Base-by-base conservation (phyloP, 2,329 filamentous ascomycete species). In the Cytospora paraplurivora region DNA sequence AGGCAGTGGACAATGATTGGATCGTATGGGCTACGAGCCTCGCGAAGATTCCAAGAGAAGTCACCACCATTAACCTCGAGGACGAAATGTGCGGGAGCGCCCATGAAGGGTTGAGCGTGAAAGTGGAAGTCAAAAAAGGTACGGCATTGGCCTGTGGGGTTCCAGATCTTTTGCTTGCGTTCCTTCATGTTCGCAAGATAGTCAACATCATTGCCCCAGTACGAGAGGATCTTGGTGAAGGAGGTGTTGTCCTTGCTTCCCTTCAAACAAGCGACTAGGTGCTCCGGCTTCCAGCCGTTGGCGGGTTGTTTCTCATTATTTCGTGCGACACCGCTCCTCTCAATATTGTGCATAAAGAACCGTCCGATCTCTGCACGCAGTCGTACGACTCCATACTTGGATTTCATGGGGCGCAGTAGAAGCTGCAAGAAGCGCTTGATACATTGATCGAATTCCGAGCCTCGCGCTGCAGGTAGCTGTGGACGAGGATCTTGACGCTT, bases 1-100 rank as follows among this genome's bases (percentile, higher is more conserved):
- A 74, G 65, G 21, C 71, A 74, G 64, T 76, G 73, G 8, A 76
- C 63, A 59, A 67, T 70, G 13, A 74, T 54, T 7, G 68, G 67
- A 7, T 61, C 61, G 10, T 66, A 59, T 4, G 37, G 62, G 47
- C 69, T 59, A 17, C 59, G 35, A 3, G 60, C n/a, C 12, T 67
- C 49, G n/a, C 67, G 71, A 27, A 74, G 63, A 8, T 49, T 68
- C 59, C 71, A 73, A 0, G 58, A 62, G 38, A 72, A 72, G 3
- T 47, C 44, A 0, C 51, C 63, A 12, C 64, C 67, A 44, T 72
- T 64, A 15, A 72, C 60, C 41, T 71, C 69, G n/a, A 72, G 65
- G 1, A 72, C 62, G 56, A 71, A 68, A 7, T 60, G 55, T 17
- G 10, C 56, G 13, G 27, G 15, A 3, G 32, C n/a, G 10, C 35